Percentiles rank a stretch among this genome's conserved stretches.
Evolutionary conservation across 108 stramenopile genomes (phyloP).

Genomic region (Skeletonema grethae): DNA sequence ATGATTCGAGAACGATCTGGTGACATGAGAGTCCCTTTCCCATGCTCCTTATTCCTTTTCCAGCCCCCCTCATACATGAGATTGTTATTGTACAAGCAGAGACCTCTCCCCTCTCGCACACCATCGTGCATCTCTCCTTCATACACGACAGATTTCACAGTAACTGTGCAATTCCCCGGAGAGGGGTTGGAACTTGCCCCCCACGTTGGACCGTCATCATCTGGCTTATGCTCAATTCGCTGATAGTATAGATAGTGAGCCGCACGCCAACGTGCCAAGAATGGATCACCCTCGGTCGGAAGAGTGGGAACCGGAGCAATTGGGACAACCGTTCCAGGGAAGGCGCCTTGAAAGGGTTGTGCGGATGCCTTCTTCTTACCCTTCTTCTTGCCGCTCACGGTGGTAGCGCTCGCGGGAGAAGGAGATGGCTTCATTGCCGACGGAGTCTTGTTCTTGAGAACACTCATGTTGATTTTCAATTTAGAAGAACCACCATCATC

Average conservation of each 20-base stretch:
- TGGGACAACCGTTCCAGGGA: constrained; percentile 1
- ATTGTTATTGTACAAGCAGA: constrained; percentile 79
- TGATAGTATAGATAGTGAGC: constrained; percentile 87
- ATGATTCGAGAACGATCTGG: constrained; percentile 74
- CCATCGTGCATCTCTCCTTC: constrained; percentile 86
- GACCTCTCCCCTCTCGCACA: constrained; percentile 77
- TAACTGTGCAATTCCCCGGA: constrained; percentile 17
- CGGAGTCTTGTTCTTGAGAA: constrained; percentile 2
- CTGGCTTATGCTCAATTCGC: constrained; percentile 40
- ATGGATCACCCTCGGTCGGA: constrained; percentile 69
- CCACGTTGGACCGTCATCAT: constrained; percentile 12
- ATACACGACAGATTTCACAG: constrained; percentile 77
- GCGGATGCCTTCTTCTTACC: constrained; percentile 5
- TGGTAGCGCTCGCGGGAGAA: neutral
- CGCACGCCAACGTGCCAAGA: constrained; percentile 76
- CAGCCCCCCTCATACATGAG: constrained; percentile 90
- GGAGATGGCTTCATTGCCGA: neutral
- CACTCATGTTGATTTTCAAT: constrained; percentile 3
- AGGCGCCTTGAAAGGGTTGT: neutral
- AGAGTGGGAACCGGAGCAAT: constrained; percentile 36
- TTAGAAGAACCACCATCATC: neutral
- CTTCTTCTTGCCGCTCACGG: constrained; percentile 27
- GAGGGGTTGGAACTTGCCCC: constrained; percentile 11
- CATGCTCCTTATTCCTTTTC: constrained; percentile 88
- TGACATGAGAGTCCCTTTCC: constrained; percentile 74